Base-by-base conservation (phyloP, 441 rosid species). In the Metrosideros polymorpha region DNA sequence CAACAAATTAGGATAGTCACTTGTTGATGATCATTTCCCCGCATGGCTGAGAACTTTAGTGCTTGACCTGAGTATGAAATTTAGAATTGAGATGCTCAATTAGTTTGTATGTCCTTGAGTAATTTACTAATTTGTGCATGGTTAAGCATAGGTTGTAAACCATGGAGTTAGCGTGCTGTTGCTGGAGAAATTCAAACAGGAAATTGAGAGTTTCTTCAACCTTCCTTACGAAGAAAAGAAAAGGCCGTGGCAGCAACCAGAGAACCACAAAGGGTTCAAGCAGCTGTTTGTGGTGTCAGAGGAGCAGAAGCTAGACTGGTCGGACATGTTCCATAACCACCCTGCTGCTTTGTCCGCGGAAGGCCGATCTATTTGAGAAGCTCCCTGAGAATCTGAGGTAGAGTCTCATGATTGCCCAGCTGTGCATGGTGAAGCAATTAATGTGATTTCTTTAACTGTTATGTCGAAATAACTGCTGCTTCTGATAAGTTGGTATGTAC, bases 291-390 rank as follows among this genome's bases (percentile, higher is more conserved):
- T 88, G 47, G 89, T 89, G 6, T 92, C 91, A 18, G 88, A 92
- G 63, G 92, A 92, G 84, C 91, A 92, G 86, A 91, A 89, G 87
- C 90, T 92, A 42, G 92, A 91, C 82, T 91, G 93, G 93, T 89
- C 89, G 42, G 93, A 92, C 51, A 88, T 90, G 91, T 92, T 92
- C 84, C 49, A 50, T 89, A 22, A 87, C 88, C 50, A 89, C 90
- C 9, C 84, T 89, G 76, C 94, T 91, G 18, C 83, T 19, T 83
- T 17, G 86, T 85, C 77, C 85, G 49, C 85, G 90, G 86, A 86
- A 84, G 30, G 39, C 82, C 71, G 47, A 86, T 30, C 84, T 91
- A 19, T 87, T 89, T 29, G 51, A 85, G 14, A 91, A 91, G 43
- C 89, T 92, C 56, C 92, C 93, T 54, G 85, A 71, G 27, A 86